These are phyloP conservation scores for Thalassiosira pacifica DNA, from an alignment of 352 stramenopile genomes.

Conservation along the genomic window DNA sequence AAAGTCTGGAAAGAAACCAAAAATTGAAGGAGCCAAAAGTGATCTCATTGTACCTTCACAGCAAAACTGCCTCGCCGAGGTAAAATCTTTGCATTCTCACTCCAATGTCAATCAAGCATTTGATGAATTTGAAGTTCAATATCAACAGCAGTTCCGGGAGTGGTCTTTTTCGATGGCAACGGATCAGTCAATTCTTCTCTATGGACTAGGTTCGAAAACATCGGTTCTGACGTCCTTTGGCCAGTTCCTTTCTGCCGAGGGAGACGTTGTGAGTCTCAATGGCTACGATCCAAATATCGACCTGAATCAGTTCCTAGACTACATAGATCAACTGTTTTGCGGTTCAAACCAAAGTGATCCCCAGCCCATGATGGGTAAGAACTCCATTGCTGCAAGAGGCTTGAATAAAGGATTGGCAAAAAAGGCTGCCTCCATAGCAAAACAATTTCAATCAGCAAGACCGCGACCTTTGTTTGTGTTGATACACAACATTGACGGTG, in stretches of 20 bases:
- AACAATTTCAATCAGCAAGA: conserved; percentile 56
- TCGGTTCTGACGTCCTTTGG: conserved; percentile 76
- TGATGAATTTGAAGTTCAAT: conserved; percentile 35
- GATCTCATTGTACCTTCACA: conserved; percentile 35
- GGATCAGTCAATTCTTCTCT: conserved; percentile 82
- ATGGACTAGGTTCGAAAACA: conserved; percentile 81
- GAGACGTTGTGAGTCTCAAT: conserved; percentile 78
- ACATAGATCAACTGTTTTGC: conserved; percentile 71
- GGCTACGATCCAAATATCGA: conserved; percentile 75
- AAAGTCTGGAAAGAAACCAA: conserved; percentile 41
- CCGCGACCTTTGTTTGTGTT: conserved; percentile 74
- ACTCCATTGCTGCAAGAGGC: conserved; percentile 28
- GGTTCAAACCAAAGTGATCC: conserved; percentile 30
- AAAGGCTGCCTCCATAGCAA: conserved; percentile 64
- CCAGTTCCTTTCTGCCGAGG: conserved; percentile 62
- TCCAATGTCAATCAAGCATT: conserved; percentile 22
- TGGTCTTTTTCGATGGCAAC: conserved; percentile 80
- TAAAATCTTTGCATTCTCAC: conserved; percentile 28
- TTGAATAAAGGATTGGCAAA: conserved; percentile 53
- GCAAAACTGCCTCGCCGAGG: conserved; percentile 40
- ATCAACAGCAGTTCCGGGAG: conserved; percentile 54
- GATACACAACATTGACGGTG: conserved; percentile 81
- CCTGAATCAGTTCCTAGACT: conserved; percentile 70
- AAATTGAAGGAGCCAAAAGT: conserved; percentile 10
- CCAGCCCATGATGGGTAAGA: neutral